Conservation (phyloP, 2,329 filamentous ascomycete species). For the Talaromyces islandicus region DNA sequence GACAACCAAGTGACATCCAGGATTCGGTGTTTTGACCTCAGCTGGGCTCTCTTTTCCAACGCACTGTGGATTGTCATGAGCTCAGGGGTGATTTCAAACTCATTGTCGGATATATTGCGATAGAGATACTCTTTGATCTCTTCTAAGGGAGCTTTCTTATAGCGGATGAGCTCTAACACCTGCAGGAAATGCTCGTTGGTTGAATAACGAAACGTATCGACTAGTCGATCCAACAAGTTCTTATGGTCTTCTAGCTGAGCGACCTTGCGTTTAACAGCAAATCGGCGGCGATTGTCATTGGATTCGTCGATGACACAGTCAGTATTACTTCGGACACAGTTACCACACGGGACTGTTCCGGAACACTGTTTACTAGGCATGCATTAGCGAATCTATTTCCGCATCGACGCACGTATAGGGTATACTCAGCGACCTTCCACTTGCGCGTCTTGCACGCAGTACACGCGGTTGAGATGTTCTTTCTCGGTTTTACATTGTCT, state of each 20-base stretch:
- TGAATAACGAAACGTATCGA: conserved; percentile 16
- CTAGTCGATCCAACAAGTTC: conserved; percentile 15
- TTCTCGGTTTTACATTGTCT: conserved; percentile 5
- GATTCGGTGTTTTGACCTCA: conserved; percentile 6
- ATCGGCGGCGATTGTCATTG: conserved; percentile 19
- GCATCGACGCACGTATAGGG: neutral
- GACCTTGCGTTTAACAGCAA: conserved; percentile 18
- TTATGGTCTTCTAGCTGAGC: conserved; percentile 19
- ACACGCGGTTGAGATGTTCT: conserved; percentile 10
- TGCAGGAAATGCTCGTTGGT: conserved; percentile 6
- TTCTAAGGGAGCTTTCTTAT: neutral
- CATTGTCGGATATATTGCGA: conserved; percentile 1
- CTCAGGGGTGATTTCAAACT: conserved; percentile 4
- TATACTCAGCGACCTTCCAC: conserved; percentile 6
- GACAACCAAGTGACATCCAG: conserved; percentile 11
- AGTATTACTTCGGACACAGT: conserved; percentile 15
- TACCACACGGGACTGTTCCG: conserved; percentile 18
- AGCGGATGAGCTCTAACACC: conserved; percentile 8
- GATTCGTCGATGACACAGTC: conserved; percentile 18
- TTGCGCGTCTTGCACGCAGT: conserved; percentile 8
- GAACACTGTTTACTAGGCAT: conserved; percentile 28
- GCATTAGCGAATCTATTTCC: neutral
- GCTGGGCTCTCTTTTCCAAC: neutral
- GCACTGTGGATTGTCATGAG: conserved; percentile 2
- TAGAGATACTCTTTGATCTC: conserved; percentile 5